These are phyloP conservation scores for Dichotomocladium elegans DNA, from an alignment of 371 early-diverging fungal genomes.

Conservation along the genomic window DNA sequence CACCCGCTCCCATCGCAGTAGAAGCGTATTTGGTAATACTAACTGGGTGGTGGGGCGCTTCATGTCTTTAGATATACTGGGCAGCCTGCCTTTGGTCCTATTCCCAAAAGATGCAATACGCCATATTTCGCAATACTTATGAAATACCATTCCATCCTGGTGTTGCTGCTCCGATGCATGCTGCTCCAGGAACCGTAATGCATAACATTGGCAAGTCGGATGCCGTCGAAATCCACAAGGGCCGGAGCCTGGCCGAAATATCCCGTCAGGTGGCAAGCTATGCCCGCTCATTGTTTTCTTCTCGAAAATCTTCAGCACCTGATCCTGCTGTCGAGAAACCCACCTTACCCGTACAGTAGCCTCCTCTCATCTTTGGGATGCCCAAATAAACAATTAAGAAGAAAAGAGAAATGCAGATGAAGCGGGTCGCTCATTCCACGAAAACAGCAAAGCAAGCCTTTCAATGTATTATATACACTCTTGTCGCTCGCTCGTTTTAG, in stretches of 20 bases:
- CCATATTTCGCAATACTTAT: too few species aligned
- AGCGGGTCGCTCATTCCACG: too few species aligned
- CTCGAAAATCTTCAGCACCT: too few species aligned
- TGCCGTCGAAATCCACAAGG: neutral
- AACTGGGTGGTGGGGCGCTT: neutral
- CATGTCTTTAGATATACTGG: conserved; percentile 18
- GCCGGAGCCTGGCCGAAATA: conserved; percentile 22
- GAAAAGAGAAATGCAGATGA: too few species aligned
- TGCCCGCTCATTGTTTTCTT: neutral
- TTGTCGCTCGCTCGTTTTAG: too few species aligned
- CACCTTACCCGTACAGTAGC: too few species aligned
- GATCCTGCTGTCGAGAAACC: too few species aligned
- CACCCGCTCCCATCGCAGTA: neutral
- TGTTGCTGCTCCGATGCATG: conserved; percentile 4
- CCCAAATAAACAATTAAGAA: too few species aligned
- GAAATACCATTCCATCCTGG: too few species aligned
- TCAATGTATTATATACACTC: too few species aligned
- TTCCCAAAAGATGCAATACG: conserved; percentile 11
- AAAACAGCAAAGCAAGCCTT: too few species aligned
- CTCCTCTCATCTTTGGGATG: too few species aligned
- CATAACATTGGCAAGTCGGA: conserved; percentile 13
- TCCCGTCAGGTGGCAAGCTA: neutral
- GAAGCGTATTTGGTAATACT: neutral
- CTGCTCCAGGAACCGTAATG: conserved; percentile 10
- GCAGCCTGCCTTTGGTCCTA: conserved; percentile 23